Evolutionary conservation across 2,329 filamentous ascomycete genomes (phyloP), one percentile per base, ranked within the genome.

Genomic region (Paracamarosporium sp.): DNA sequence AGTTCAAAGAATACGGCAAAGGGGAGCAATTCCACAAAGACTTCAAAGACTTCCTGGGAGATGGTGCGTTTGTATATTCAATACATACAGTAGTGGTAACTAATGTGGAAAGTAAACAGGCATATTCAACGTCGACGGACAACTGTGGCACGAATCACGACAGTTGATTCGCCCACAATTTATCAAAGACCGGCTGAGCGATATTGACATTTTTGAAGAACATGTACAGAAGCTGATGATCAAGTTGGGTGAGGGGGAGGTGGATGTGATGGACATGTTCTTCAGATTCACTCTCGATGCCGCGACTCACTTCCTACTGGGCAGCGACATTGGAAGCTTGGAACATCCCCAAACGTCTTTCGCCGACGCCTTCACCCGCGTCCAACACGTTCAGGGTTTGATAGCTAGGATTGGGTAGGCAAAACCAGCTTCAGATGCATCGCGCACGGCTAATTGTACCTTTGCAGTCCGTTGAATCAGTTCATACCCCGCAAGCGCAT

Each of bases 1-100:
- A 97, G 71, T 97, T 97, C 71, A 78, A 79, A 38, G 91, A 96
- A 70, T 97, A 88, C 71, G 93, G 93, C 67, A 93, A 97, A 73
- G 92, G 93, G 6, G 78, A 87, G 60, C 77, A 81, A 22, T 96
- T 96, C 78, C 89, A 93, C 67, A 66, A 76, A 8, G 89, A 93
- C 50, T 96, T 90, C 89, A 82, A 86, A 56, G 85, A 88, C 13
- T 96, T 91, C 62, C 80, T 96, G 20, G 90, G 90, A 24, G 85
- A 92, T 67, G 86, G 86, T 77, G 92, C 91, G 80, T 59, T 5
- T 13, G 20, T n/a, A 11, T 8, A 5, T 22, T 20, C 20, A 35
- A 13, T n/a, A 9, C n/a, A 55, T 75, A 55, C 7, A 27, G 11
- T 27, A 30, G 20, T 31, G n/a, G 8, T 15, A 4, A 8, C 40